Evolutionary conservation across 2,329 filamentous ascomycete genomes (phyloP).

Genomic region (Fusarium sp.): DNA sequence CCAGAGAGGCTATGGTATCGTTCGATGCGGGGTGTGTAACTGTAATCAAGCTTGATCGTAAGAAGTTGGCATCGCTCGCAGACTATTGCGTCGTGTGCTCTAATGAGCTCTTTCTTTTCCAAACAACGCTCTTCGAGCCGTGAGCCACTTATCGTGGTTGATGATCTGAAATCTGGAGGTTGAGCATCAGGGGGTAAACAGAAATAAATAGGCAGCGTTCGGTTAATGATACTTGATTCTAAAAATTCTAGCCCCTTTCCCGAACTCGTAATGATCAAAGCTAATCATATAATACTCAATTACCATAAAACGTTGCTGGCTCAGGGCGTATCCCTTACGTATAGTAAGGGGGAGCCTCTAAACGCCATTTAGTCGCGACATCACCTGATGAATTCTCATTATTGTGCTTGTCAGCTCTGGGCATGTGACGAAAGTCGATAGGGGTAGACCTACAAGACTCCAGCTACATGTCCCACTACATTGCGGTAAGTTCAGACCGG

Average conservation of each 20-base stretch:
- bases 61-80: slow-evolving; percentile 49
- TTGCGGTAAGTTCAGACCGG: background rate
- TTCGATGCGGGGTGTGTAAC: slow-evolving; percentile 47
- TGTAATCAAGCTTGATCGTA: slow-evolving; percentile 51
- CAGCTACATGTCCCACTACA: background rate
- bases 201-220: background rate
- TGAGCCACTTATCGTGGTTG: slow-evolving; percentile 48
- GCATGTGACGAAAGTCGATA: background rate
- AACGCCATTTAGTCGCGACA: slow-evolving; percentile 3
- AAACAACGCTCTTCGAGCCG: slow-evolving; percentile 47
- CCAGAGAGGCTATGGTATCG: slow-evolving; percentile 38
- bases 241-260: background rate
- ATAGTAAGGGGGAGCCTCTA: background rate
- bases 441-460: background rate
- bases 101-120: slow-evolving; percentile 48
- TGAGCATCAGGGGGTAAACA: background rate
- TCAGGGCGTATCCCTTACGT: slow-evolving; percentile 2
- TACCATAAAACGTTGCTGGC: background rate
- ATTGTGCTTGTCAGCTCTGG: background rate
- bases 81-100: slow-evolving; percentile 44
- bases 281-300: background rate
- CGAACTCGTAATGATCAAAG: background rate
- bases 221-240: background rate
- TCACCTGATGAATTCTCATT: background rate
- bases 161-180: slow-evolving; percentile 47